A percentile compares a stretch with the other conserved stretches of the same genome.
Conservation (phyloP, 495 filamentous ascomycete genomes). For the Physcia stellaris region DNA sequence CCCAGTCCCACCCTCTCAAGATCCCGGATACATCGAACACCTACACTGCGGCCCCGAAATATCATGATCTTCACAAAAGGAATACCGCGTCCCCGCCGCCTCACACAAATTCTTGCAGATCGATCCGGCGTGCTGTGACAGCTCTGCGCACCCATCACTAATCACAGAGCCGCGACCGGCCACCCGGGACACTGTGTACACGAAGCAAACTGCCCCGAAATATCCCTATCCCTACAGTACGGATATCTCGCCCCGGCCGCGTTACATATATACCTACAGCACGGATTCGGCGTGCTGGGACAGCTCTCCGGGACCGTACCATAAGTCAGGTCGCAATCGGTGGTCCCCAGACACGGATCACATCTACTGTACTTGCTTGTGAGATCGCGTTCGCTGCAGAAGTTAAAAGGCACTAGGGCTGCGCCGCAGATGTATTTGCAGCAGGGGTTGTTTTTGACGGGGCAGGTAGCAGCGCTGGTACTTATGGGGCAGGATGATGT, state of each 20-base stretch:
- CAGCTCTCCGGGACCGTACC: neutral
- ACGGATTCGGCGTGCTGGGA: neutral
- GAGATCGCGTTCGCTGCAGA: neutral
- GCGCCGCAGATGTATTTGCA: constrained; percentile 3
- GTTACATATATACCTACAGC: constrained; percentile 1
- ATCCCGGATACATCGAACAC: too few relatives aligned
- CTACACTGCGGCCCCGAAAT: too few relatives aligned
- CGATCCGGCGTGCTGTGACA: too few relatives aligned
- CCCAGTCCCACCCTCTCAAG: too few relatives aligned
- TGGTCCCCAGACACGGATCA: neutral
- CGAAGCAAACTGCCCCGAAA: neutral
- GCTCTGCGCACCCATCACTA: too few relatives aligned
- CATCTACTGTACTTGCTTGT: neutral
- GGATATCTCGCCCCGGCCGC: neutral
- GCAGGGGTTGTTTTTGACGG: neutral
- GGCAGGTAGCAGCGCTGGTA: neutral
- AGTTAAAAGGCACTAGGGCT: neutral
- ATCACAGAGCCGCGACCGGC: too few relatives aligned
- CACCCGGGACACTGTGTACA: neutral
- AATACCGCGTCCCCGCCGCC: too few relatives aligned
- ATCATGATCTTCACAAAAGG: too few relatives aligned
- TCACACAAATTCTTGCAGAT: too few relatives aligned
- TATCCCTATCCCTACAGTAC: neutral
- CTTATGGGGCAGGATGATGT: neutral
- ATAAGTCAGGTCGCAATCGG: too few relatives aligned